Base-by-base conservation (phyloP, 2,329 filamentous ascomycete species). In the Ascochyta fabae region DNA sequence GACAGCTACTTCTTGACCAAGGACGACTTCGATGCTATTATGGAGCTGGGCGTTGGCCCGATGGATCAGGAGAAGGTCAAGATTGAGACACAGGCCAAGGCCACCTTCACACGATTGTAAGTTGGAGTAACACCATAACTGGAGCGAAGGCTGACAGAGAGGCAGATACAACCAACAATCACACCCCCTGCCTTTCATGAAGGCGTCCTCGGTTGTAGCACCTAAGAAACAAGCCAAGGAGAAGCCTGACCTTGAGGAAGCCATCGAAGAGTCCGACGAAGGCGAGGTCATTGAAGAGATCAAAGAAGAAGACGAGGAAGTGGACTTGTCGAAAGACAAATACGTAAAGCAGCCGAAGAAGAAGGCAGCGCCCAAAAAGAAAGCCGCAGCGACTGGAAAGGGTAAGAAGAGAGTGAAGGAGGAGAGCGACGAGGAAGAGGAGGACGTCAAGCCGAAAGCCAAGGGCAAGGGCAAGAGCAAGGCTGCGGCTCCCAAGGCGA, bases 111-210 rank as follows among this genome's bases (percentile, higher is more conserved):
- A 0, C 86, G 93, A 77, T 80, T 87, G 86, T 97, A 81, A 83
- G 90, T 86, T 16, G 19, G 15, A 39, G 10, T 15, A 6, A n/a
- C 22, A 29, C 43, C 16, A 9, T 6, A 16, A 1, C 22, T 35
- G 31, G 7, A 42, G 6, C 27, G 22, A 13, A 34, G 31, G 41
- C 62, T 70, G 53, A 68, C 39, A 44, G n/a, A 0, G 46, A 42
- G 53, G 9, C 49, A 94, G 90, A 50, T 95, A 99, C 75, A 99
- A 99, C 66, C 78, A 84, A 56, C 89, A 88, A 78, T 88, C 88
- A 16, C 95, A 99, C 65, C 94, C 94, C 0, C 79, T 99, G 47
- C 93, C 95, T 1, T 99, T 97, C 78, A 96, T 98, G 87, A 98
- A 97, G 77, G 91, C 93, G 2, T 92, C 86, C 67, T 91, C 84